Evolutionary conservation across 2,329 filamentous ascomycete species (phyloP), one percentile per base, ranked within the genome.

Genomic region (Epichloe gansuensis): DNA sequence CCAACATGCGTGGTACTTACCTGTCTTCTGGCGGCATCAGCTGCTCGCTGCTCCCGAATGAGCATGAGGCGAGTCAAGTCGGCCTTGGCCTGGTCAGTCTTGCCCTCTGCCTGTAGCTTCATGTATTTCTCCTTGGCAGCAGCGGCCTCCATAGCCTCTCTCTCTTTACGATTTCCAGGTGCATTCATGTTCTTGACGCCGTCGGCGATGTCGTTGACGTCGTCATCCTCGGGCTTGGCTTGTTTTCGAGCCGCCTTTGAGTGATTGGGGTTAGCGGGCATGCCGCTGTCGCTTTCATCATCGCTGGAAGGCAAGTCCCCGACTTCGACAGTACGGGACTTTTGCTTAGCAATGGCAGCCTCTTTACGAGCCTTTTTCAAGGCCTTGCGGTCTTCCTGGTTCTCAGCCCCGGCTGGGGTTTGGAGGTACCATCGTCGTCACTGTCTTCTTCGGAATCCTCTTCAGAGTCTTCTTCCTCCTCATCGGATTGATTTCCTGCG

Each of bases 241-340:
- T 83, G 78, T 53, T 78, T 77, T 46, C 82, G 79, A 7, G 81
- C 75, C 7, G 88, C 83, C 69, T 89, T 87, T 57, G 85, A 86
- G 65, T 95, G 91, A 72, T 96, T 96, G 17, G 91, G 90, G 72
- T 96, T 96, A 56, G 86, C 87, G 52, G 88, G 90, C 80, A 88
- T 84, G 56, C 80, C 78, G 21, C 75, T 75, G 48, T 82, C 77
- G 68, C 69, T 79, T 17, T 78, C 78, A 4, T 80, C 82, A 58
- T 82, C 83, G 55, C 83, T 86, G 5, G 88, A 79, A 3, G 90
- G 91, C 59, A 97, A 69, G 65, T 97, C 91, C 61, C 91, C 91
- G 8, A 90, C 86, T 63, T 89, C 84, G 31, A 91, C 83, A 35
- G 79, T 74, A 54, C 81, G 81, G 56, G 81, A 77, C 67, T 84